Conservation (phyloP, 2,329 filamentous ascomycete species). For the Colletotrichum sp. region DNA sequence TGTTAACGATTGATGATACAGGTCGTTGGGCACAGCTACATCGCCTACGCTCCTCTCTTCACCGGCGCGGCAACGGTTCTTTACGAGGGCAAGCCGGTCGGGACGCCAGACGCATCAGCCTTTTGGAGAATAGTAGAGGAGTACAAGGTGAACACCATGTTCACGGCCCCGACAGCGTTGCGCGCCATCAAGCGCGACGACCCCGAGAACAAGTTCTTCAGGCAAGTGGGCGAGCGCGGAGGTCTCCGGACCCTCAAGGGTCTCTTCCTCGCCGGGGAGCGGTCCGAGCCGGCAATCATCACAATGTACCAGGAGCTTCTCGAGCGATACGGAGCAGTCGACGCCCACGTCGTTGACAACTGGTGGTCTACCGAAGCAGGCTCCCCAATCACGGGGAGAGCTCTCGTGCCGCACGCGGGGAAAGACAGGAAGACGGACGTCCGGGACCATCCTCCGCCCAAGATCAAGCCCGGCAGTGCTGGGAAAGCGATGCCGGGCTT, state of each 20-base stretch:
- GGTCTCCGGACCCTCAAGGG: constrained; percentile 76
- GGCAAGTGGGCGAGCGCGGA: constrained; percentile 66
- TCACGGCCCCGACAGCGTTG: constrained; percentile 87
- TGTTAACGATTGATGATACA: background rate
- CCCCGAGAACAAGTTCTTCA: constrained; percentile 72
- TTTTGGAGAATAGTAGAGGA: constrained; percentile 90
- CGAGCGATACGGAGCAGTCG: constrained; percentile 66
- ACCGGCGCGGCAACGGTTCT: constrained; percentile 85
- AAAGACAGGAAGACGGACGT: constrained; percentile 52
- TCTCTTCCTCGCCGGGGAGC: constrained; percentile 86
- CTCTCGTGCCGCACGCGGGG: constrained; percentile 63
- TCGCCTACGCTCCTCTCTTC: constrained; percentile 86
- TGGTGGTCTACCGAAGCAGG: constrained; percentile 68
- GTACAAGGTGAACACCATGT: constrained; percentile 83
- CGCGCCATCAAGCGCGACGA: constrained; percentile 89
- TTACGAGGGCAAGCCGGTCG: constrained; percentile 93
- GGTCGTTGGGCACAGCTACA: constrained; percentile 74
- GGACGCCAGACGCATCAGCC: constrained; percentile 83
- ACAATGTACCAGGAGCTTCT: constrained; percentile 81
- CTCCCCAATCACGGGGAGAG: constrained; percentile 63
- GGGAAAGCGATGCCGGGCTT: constrained; percentile 93
- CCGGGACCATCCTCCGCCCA: constrained; percentile 47
- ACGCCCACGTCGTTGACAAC: constrained; percentile 63
- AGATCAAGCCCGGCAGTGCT: constrained; percentile 82
- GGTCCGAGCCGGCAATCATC: constrained; percentile 87